Evolutionary conservation across 129 eudicot species (phyloP), one percentile per base, ranked within the genome.

Genomic region (Flaveria robusta): DNA sequence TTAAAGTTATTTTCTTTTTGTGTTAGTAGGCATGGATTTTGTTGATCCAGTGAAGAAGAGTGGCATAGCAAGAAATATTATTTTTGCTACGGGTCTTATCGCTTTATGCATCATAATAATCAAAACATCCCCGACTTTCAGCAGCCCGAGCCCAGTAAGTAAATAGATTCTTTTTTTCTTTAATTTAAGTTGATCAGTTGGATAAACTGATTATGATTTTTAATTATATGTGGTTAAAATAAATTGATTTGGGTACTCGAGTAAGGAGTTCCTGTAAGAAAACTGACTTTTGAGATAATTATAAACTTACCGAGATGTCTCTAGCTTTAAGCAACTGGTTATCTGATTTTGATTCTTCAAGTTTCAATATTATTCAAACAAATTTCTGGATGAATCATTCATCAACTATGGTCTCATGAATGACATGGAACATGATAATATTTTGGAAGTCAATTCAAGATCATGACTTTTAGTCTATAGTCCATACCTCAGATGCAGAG

Each of bases 21-120:
- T 76, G 65, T 66, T 81, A 46, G 15, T 43, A 85, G 91, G 92
- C 63, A 85, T 93, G 98, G 98, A 93, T 81, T 82, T 74, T 67
- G 69, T 75, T 72, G 97, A 88, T 62, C 80, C 91, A 2, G 87
- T 84, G 66, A 71, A 89, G 74, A 84, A 81, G 78, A 83, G 85
- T 79, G 83, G 80, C 52, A 39, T 85, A 70, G 68, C 81, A 45
- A 82, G 91, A 75, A 90, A 85, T 70, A 73, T 88, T 18, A 50
- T 90, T 60, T 62, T 93, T 77, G 92, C 83, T 50, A 89, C 93
- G 1, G 86, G 78, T 45, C 76, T 88, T 23, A 75, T 86, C 66
- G 87, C 86, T 29, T 41, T 93, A 62, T 82, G 93, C 72, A 79
- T 93, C 71, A 55, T 84, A 59, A 78, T 93, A 79, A 75, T 88